Evolutionary conservation across 2,329 filamentous ascomycete genomes (phyloP).

Genomic region (Fusarium camptoceras): DNA sequence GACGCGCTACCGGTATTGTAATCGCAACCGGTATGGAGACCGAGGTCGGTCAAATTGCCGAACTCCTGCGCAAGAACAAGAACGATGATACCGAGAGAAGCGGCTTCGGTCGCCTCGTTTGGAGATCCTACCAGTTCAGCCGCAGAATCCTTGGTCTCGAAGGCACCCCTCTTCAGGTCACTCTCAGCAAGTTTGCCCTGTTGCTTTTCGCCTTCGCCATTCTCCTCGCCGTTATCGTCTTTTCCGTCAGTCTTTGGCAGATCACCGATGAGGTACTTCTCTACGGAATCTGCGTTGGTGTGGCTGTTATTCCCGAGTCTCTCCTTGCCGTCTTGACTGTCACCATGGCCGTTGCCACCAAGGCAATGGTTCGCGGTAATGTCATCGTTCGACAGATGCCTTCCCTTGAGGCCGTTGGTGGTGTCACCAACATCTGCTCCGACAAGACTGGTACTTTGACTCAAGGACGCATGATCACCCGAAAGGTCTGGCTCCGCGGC

Average conservation of each 20-base stretch:
- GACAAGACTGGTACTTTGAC: conserved; percentile 78
- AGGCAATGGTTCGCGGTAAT: conserved; percentile 72
- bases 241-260: conserved; percentile 66
- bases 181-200: conserved; percentile 86
- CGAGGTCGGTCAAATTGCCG: conserved; percentile 81
- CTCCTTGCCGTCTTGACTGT: conserved; percentile 78
- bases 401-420: conserved; percentile 74
- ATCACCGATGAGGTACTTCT: conserved; percentile 69
- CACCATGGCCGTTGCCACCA: conserved; percentile 75
- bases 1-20: conserved; percentile 76
- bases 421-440: conserved; percentile 77
- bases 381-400: conserved; percentile 75
- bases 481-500: conserved; percentile 70
- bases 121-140: conserved; percentile 56
- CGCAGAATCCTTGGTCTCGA: conserved; percentile 72
- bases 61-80: conserved; percentile 70
- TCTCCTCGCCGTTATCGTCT: conserved; percentile 70
- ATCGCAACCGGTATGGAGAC: conserved; percentile 79
- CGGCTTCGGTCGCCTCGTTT: conserved; percentile 59
- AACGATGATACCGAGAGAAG: conserved; percentile 55
- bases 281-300: conserved; percentile 70
- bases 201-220: conserved; percentile 80
- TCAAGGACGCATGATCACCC: conserved; percentile 74
- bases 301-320: conserved; percentile 74
- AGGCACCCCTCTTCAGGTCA: conserved; percentile 86